Evolutionary conservation across 768 basidiomycete species (phyloP).

Genomic region (Termitomyces sp.): DNA sequence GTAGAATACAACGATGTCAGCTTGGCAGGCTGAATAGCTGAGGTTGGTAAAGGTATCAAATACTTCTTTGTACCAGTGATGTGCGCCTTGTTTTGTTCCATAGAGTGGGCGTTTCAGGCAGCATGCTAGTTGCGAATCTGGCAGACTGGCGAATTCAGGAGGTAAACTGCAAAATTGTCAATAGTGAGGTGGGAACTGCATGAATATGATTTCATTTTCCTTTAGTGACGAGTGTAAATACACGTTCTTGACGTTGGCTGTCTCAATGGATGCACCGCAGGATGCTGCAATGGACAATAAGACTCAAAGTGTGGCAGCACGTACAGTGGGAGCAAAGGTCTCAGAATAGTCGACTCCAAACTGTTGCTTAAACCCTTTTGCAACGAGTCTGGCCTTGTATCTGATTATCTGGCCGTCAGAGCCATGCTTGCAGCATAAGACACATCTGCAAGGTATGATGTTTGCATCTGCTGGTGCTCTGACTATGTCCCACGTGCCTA

Average conservation of each 20-base stretch:
- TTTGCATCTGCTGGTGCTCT: background rate
- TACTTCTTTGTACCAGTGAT: background rate
- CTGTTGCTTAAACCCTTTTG: background rate
- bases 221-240: too few relatives aligned
- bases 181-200: too few relatives aligned
- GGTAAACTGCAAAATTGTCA: too few relatives aligned
- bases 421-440: background rate
- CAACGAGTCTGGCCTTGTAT: background rate
- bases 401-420: background rate
- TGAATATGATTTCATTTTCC: too few relatives aligned
- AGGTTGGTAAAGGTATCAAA: background rate
- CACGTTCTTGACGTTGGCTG: background rate
- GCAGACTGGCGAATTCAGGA: background rate
- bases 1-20: background rate
- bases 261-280: background rate
- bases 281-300: background rate
- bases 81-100: background rate
- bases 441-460: background rate
- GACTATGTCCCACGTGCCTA: background rate
- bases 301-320: background rate
- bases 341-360: background rate
- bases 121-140: background rate
- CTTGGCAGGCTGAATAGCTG: background rate
- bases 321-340: background rate
- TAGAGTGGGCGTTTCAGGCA: background rate